Base-by-base conservation (phyloP, 768 basidiomycete genomes). In the Leccinum incarnatum region DNA sequence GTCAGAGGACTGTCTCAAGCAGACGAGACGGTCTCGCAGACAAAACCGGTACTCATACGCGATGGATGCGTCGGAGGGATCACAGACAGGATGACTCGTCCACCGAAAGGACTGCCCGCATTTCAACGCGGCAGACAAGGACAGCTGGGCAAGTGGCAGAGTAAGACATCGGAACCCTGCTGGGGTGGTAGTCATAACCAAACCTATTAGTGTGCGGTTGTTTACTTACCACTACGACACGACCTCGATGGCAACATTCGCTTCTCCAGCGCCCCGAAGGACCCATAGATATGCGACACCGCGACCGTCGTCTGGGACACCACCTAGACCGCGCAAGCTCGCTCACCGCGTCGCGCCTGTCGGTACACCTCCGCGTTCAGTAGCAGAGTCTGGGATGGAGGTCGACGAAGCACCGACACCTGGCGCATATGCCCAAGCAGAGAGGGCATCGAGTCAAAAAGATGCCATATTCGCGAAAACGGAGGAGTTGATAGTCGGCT, bases 81-180 rank as follows among this genome's bases (percentile, higher is more conserved):
- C 65, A 37, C 47, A 55, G 11, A 42, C 59, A 12, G 65, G 53
- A 54, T 82, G 74, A 7, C 76, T 79, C 40, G 82, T 79, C 93
- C 94, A 95, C 29, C 91, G 85, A 71, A 95, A 95, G 3, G 88
- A 88, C 70, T 95, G 92, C 4, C 93, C 93, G 57, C 87, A 92
- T 67, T 83, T 86, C 34, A 95, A 76, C 11, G 91, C 91, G 1
- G 88, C 85, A 47, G 86, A 76, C 45, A 96, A 79, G n/a, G 85
- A 87, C 34, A 95, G 77, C 70, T 95, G 92, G 10, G 73, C 74
- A n/a, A 84, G 68, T 5, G 85, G 75, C 5, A 94, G 70, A 2
- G 84, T 80, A 10, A 94, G 75, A 30, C 81, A 75, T 29, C 75
- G 82, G 67, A 89, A 92, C 25, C 79, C 81, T 30, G 75, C 32